These are phyloP conservation scores for Boletellus sp. DNA, from an alignment of 1,284 basidiomycete species.

Conservation along the genomic window DNA sequence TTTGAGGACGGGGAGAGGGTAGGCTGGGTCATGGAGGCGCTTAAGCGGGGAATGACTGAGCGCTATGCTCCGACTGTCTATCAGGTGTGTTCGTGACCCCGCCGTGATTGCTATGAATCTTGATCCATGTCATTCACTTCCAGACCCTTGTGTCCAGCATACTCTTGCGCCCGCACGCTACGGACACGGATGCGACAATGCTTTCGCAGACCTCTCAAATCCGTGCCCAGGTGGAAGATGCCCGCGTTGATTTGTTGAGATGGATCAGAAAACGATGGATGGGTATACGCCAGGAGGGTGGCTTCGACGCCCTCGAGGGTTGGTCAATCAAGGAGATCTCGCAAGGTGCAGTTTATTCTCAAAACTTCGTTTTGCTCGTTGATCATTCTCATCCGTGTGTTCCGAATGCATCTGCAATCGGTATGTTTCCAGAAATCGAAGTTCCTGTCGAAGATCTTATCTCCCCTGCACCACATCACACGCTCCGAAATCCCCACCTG, in stretches of 20 bases:
- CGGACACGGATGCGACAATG: constrained; percentile 55
- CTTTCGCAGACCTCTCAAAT: constrained; percentile 63
- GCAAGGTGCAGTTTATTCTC: constrained; percentile 53
- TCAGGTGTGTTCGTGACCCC: constrained; percentile 47
- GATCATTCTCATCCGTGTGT: neutral
- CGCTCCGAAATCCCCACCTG: constrained; percentile 26
- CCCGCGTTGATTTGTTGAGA: constrained; percentile 64
- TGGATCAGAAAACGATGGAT: constrained; percentile 71
- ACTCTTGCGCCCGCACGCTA: constrained; percentile 64
- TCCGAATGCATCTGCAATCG: neutral
- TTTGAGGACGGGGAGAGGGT: constrained; percentile 75
- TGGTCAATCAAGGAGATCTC: constrained; percentile 89
- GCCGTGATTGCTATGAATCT: neutral
- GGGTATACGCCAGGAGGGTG: constrained; percentile 72
- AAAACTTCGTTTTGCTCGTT: neutral
- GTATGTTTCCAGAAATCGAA: constrained; percentile 62
- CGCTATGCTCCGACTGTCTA: constrained; percentile 66
- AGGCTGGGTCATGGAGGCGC: constrained; percentile 64
- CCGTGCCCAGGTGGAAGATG: constrained; percentile 67
- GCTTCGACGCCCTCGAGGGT: constrained; percentile 75
- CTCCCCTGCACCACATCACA: constrained; percentile 32
- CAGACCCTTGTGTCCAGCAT: constrained; percentile 75
- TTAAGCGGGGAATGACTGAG: constrained; percentile 57
- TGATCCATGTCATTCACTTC: neutral
- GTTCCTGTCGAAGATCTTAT: constrained; percentile 72